These are phyloP conservation scores for Exophiala aquamarina DNA, from an alignment of 2,329 filamentous ascomycete genomes.

Conservation along the genomic window DNA sequence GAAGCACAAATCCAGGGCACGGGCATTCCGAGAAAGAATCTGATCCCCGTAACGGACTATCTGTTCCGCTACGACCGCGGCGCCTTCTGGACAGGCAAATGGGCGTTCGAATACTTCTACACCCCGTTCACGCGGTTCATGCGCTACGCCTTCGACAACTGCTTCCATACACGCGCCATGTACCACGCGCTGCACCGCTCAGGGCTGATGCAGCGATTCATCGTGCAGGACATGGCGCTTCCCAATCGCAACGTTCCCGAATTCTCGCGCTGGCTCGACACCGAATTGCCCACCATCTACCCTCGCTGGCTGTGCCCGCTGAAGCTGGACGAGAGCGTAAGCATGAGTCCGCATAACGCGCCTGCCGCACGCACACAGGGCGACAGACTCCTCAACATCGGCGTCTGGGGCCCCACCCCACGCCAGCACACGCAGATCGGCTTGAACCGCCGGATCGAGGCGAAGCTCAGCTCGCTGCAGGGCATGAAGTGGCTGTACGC, in stretches of 20 bases:
- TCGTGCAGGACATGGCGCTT: slow-evolving; percentile 64
- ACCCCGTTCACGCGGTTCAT: slow-evolving; percentile 61
- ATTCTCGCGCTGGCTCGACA: slow-evolving; percentile 55
- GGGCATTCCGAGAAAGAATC: not conserved
- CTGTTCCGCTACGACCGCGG: slow-evolving; percentile 58
- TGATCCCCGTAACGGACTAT: slow-evolving; percentile 38
- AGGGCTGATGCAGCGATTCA: slow-evolving; percentile 54
- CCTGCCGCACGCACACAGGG: not conserved
- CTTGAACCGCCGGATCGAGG: slow-evolving; percentile 70
- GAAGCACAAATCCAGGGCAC: slow-evolving; percentile 13
- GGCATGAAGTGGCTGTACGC: slow-evolving; percentile 89
- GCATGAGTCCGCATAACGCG: slow-evolving; percentile 19
- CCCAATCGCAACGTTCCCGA: slow-evolving; percentile 52
- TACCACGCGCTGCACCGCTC: slow-evolving; percentile 63
- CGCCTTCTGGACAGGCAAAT: slow-evolving; percentile 63
- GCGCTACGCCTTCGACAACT: slow-evolving; percentile 59
- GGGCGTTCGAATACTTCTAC: slow-evolving; percentile 61
- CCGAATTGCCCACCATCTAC: slow-evolving; percentile 44
- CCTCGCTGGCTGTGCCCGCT: slow-evolving; percentile 62
- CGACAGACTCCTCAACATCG: slow-evolving; percentile 52
- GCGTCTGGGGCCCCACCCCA: slow-evolving; percentile 79
- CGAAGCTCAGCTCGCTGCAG: slow-evolving; percentile 65
- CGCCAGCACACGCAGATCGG: slow-evolving; percentile 60
- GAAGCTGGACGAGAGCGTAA: slow-evolving; percentile 9
- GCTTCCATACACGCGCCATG: slow-evolving; percentile 62